Evolutionary conservation across 176 grass and related monocot genomes (phyloP), one percentile per base, ranked within the genome.

Genomic region (Hyparrhenia diplandra): DNA sequence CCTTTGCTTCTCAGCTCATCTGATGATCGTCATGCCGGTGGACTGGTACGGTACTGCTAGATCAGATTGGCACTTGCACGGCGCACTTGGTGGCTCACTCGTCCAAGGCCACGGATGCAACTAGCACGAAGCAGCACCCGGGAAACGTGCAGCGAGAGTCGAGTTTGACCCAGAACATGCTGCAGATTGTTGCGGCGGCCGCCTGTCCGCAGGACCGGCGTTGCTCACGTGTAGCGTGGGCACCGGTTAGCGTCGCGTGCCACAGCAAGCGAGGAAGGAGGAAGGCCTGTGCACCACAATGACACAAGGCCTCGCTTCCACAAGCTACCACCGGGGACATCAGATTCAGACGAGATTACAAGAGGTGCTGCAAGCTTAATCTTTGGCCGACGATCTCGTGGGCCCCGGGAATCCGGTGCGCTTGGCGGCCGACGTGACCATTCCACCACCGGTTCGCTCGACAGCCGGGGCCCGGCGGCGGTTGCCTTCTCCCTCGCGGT

Each of bases 321-420:
- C n/a, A n/a, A n/a, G n/a, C n/a, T n/a, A n/a, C n/a, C n/a, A n/a
- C n/a, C n/a, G n/a, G n/a, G n/a, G n/a, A n/a, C n/a, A n/a, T n/a
- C n/a, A n/a, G n/a, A n/a, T n/a, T n/a, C n/a, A n/a, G n/a, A n/a
- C n/a, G n/a, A n/a, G n/a, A n/a, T n/a, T n/a, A n/a, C n/a, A n/a
- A n/a, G n/a, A n/a, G n/a, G n/a, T n/a, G n/a, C n/a, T n/a, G n/a
- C n/a, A n/a, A n/a, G 2, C n/a, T n/a, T n/a, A n/a, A n/a, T n/a
- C n/a, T n/a, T n/a, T n/a, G n/a, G n/a, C n/a, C n/a, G n/a, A n/a
- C n/a, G n/a, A 46, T 20, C 6, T 55, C 27, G 70, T 18, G 82
- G 84, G 23, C 42, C 78, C 71, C 1, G 36, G 41, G 47, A 82
- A 82, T 70, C 64, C 20, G 72, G 71, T 61, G 41, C 72, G 14